Base-by-base conservation (phyloP, 1,284 basidiomycete species). In the Leccinum variabile region DNA sequence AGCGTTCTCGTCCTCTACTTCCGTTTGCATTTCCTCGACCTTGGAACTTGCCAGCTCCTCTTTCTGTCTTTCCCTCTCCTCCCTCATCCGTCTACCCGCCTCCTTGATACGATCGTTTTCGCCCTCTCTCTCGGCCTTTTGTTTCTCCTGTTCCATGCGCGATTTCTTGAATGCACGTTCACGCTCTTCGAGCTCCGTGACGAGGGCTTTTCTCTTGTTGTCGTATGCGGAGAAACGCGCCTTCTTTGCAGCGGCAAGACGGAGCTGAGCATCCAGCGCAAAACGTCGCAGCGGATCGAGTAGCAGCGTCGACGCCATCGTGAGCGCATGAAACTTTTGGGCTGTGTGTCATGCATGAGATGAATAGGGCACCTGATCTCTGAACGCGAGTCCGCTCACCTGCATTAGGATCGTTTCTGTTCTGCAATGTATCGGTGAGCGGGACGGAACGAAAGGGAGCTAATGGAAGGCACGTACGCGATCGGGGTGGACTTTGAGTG, bases 401-500 rank as follows among this genome's bases (percentile, higher is more conserved):
- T 75, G 91, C 91, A 78, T 91, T 83, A 39, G 90, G 88, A 69
- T 92, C 90, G 61, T 90, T 86, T 37, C 86, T 87, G 69, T 93
- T 92, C 91, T 92, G 66, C 10, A 68, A 13, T 5, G 55, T 46
- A 8, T 67, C 7, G 55, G 57, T 69, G 59, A 70, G 56, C 57
- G 35, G 28, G 25, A 35, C 5, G 25, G 30, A 32, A 39, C 7
- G 16, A 54, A 3, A 22, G 18, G 16, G 14, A 13, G 2, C 7
- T 4, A 9, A 25, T 8, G 9, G n/a, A 22, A 63, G 66, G 65
- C 60, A 87, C 85, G 71, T 69, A 89, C 91, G 72, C 90, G 86
- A 76, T 95, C 94, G 18, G 94, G 94, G 80, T 95, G 94, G 58
- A 92, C 91, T 79, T 91, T 94, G 63, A 94, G 81, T 4, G 92